Conservation (phyloP, 75 land plant genomes). For the Picea glauca region DNA sequence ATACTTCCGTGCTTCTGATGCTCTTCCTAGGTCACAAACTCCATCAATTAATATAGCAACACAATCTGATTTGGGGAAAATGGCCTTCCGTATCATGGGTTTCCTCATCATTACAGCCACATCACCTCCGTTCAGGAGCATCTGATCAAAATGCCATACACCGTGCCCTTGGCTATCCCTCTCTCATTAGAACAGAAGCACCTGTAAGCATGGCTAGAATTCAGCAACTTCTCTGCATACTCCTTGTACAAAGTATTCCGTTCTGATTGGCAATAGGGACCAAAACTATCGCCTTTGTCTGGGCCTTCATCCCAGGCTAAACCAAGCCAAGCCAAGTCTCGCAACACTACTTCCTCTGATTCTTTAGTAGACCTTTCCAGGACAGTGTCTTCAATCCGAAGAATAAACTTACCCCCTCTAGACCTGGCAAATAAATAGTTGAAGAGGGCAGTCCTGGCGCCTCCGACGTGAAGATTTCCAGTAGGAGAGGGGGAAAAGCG, state of each 20-base stretch:
- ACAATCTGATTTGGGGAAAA: too few relatives aligned
- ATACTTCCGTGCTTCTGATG: too few relatives aligned
- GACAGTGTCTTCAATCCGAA: constrained; percentile 96
- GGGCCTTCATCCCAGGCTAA: constrained; percentile 99
- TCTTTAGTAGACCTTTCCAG: constrained; percentile 84
- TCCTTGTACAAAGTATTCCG: constrained; percentile 71
- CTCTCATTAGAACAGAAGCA: constrained; percentile 71
- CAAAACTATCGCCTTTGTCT: constrained; percentile 73
- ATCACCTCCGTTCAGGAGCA: too few relatives aligned
- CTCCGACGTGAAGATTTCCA: constrained; percentile 94
- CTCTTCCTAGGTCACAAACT: too few relatives aligned
- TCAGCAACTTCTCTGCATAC: constrained; percentile 70
- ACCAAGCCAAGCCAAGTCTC: constrained; percentile 90
- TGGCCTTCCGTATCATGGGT: too few relatives aligned
- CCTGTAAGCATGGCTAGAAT: constrained; percentile 79
- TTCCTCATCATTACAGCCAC: too few relatives aligned
- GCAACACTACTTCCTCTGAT: constrained; percentile 84
- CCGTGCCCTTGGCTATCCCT: too few relatives aligned
- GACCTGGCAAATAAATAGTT: constrained; percentile 95
- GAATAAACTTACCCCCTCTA: constrained; percentile 81
- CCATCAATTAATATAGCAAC: too few relatives aligned
- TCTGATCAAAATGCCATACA: too few relatives aligned
- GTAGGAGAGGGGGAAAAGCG: constrained; percentile 98
- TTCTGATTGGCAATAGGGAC: constrained; percentile 94
- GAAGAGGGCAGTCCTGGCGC: constrained; percentile 94